Conservation (phyloP, 1,284 basidiomycete genomes). For the Polyporus tsugae region DNA sequence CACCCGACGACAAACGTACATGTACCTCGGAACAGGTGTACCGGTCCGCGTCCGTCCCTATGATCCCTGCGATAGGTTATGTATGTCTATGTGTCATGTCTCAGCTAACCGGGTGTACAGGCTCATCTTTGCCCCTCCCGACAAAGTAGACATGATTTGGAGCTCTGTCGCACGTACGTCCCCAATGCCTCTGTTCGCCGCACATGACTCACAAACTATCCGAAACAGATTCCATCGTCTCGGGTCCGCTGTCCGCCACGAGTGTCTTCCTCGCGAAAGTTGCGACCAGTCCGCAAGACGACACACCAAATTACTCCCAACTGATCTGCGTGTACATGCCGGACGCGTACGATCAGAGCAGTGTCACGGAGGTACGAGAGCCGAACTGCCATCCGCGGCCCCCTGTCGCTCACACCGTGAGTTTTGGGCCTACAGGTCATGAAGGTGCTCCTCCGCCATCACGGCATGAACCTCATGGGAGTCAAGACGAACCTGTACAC, state of each 20-base stretch:
- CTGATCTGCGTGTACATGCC: constrained; percentile 78
- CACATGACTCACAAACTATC: not conserved
- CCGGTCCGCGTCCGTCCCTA: too few relatives aligned
- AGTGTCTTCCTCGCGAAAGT: constrained; percentile 65
- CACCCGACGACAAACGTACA: too few relatives aligned
- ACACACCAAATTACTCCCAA: constrained; percentile 61
- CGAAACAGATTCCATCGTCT: constrained; percentile 62
- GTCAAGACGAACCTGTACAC: constrained; percentile 79
- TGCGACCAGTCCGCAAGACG: constrained; percentile 62
- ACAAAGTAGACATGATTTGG: constrained; percentile 72
- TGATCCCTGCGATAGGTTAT: not conserved
- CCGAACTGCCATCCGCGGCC: not conserved
- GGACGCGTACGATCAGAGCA: constrained; percentile 69
- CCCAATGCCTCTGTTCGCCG: not conserved
- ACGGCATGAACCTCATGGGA: constrained; percentile 69
- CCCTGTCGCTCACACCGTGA: constrained; percentile 5
- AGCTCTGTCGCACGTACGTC: constrained; percentile 59
- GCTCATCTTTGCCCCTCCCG: constrained; percentile 67
- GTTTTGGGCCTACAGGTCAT: constrained; percentile 56
- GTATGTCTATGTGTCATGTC: not conserved
- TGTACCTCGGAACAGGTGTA: too few relatives aligned
- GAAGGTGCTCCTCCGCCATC: constrained; percentile 67
- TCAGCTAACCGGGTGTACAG: constrained; percentile 42
- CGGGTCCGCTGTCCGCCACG: constrained; percentile 67
- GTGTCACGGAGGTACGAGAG: constrained; percentile 58